Evolutionary conservation across 441 rosid species (phyloP).

Genomic region (Euphorbia celastroides): DNA sequence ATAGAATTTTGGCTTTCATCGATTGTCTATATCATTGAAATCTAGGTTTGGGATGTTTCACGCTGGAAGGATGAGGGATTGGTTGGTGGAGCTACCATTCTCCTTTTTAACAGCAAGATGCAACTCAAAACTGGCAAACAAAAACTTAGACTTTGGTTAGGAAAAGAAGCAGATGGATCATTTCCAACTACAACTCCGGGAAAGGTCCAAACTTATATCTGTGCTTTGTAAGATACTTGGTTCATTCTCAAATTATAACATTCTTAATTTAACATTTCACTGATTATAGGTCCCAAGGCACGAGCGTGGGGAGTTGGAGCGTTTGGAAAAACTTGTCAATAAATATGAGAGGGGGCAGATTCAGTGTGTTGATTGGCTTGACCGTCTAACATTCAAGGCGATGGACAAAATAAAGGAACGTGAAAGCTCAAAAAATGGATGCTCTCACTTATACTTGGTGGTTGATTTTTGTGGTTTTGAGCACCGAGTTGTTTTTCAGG

Average conservation of each 20-base stretch:
- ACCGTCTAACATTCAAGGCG: slow-evolving; percentile 79
- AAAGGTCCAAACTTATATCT: slow-evolving; percentile 54
- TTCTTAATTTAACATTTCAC: neutral
- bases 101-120: slow-evolving; percentile 79
- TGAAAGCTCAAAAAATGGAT: slow-evolving; percentile 70
- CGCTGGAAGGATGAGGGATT: slow-evolving; percentile 74
- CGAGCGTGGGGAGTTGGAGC: slow-evolving; percentile 93
- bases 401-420: slow-evolving; percentile 76
- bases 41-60: slow-evolving; percentile 97
- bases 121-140: slow-evolving; percentile 96
- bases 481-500: slow-evolving; percentile 98
- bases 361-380: slow-evolving; percentile 85
- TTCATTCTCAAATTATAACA: slow-evolving; percentile 1
- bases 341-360: slow-evolving; percentile 94
- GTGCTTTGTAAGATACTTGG: slow-evolving; percentile 7
- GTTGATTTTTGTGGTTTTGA: slow-evolving; percentile 92
- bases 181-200: slow-evolving; percentile 84
- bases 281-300: slow-evolving; percentile 71
- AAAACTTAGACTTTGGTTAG: slow-evolving; percentile 92
- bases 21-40: slow-evolving; percentile 8
- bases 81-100: slow-evolving; percentile 89
- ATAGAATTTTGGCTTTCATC: slow-evolving; percentile 11
- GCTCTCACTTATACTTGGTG: slow-evolving; percentile 68
- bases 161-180: slow-evolving; percentile 93
- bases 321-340: slow-evolving; percentile 84